Percentiles rank a stretch among this genome's conserved stretches.
Conservation (phyloP, 2,329 filamentous ascomycete species). For the Pestalotiopsis sp. region DNA sequence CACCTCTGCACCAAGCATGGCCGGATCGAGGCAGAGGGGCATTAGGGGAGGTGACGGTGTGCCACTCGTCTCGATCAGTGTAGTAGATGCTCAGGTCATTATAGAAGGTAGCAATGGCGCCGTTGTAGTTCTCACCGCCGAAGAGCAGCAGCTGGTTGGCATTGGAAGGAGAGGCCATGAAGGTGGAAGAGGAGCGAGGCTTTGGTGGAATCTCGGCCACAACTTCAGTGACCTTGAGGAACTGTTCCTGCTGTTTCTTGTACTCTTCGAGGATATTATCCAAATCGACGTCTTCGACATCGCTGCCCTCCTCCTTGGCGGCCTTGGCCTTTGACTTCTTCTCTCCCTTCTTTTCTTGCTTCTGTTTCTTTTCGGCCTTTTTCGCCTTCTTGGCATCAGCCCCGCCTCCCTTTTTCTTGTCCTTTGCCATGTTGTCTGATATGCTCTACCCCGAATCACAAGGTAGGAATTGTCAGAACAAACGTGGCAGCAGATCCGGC, state of each 20-base stretch:
- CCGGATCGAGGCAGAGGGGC: constrained; percentile 87
- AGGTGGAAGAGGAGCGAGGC: constrained; percentile 75
- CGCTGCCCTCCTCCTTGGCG: constrained; percentile 76
- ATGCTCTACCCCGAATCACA: neutral
- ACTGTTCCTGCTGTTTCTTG: constrained; percentile 88
- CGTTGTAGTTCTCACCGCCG: constrained; percentile 95
- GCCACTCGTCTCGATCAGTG: constrained; percentile 87
- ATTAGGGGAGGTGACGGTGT: constrained; percentile 86
- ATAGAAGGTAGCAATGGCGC: constrained; percentile 75
- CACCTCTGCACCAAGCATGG: constrained; percentile 91
- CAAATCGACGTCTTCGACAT: constrained; percentile 89
- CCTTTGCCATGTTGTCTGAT: constrained; percentile 41
- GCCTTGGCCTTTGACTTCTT: constrained; percentile 77
- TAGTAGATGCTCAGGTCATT: constrained; percentile 71
- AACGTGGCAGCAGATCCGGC: neutral
- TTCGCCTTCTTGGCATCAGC: constrained; percentile 46
- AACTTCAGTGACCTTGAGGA: constrained; percentile 88
- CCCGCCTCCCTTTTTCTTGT: constrained; percentile 45
- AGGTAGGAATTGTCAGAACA: neutral
- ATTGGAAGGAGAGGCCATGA: constrained; percentile 85
- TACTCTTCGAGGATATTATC: constrained; percentile 94
- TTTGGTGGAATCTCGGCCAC: constrained; percentile 71
- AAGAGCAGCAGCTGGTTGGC: constrained; percentile 88
- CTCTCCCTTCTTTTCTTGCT: constrained; percentile 87
- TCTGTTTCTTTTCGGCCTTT: constrained; percentile 66